Percentiles rank a stretch among this genome's conserved stretches.
phyloP scores from a whole-genome alignment of 2,329 filamentous ascomycete species.

The Xylariaceae sp. region DNA sequence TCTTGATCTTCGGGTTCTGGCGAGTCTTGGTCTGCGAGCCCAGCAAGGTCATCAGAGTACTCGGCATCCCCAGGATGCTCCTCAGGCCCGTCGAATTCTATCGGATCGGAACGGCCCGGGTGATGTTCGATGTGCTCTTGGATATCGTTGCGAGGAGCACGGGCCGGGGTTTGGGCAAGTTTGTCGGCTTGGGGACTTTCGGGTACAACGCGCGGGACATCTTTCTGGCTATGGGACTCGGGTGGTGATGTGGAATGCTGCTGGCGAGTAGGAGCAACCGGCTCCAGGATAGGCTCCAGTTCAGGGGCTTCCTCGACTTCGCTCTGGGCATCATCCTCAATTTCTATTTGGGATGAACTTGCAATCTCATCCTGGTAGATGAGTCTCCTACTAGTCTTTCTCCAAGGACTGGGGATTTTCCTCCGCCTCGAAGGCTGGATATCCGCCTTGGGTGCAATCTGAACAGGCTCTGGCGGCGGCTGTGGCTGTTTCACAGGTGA shows the following conservation, averaged over 20 bases:
- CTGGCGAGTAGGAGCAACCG: slow-evolving; percentile 1
- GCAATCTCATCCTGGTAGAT: slow-evolving; percentile 32
- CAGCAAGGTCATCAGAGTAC: slow-evolving; percentile 1
- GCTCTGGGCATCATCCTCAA: slow-evolving; percentile 26
- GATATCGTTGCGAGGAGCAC: neutral
- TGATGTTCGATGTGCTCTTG: slow-evolving; percentile 7
- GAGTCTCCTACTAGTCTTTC: slow-evolving; percentile 28
- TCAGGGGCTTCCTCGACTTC: slow-evolving; percentile 18
- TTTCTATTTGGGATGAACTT: slow-evolving; percentile 30
- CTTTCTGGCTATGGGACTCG: slow-evolving; percentile 10
- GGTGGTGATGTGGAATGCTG: slow-evolving; percentile 11
- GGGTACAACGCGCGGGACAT: neutral
- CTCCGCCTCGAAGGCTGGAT: slow-evolving; percentile 23
- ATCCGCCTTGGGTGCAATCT: slow-evolving; percentile 16
- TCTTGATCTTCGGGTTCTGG: slow-evolving; percentile 2
- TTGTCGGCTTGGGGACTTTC: slow-evolving; percentile 1
- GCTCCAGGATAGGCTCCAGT: slow-evolving; percentile 6
- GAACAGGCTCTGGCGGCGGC: slow-evolving; percentile 8
- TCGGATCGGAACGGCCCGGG: slow-evolving; percentile 5
- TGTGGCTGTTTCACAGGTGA: slow-evolving; percentile 30
- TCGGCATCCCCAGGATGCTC: neutral
- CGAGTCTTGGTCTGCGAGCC: neutral
- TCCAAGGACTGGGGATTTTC: slow-evolving; percentile 41
- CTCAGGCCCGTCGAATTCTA: slow-evolving; percentile 2
- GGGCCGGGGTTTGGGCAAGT: neutral